Evolutionary conservation across 2,329 filamentous ascomycete species (phyloP).

Genomic region (Hypoxylon sp.): DNA sequence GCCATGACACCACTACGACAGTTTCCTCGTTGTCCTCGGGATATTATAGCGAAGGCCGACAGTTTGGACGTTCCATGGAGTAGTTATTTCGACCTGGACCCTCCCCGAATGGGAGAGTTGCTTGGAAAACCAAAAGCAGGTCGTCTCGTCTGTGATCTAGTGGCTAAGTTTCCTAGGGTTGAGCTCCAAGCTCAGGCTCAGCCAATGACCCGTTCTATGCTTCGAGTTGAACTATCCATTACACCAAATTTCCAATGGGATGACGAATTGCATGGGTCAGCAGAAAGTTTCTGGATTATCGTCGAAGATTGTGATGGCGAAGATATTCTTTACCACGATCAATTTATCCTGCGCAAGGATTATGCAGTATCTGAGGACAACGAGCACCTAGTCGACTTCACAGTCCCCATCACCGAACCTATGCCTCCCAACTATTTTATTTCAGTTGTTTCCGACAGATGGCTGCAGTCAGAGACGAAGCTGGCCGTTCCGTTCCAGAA

Average conservation of each 20-base stretch:
- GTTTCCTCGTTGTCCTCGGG: slow-evolving; percentile 84
- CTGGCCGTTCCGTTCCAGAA: slow-evolving; percentile 96
- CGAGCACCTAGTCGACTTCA: slow-evolving; percentile 96
- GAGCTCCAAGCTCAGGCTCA: slow-evolving; percentile 95
- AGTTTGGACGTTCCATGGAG: slow-evolving; percentile 94
- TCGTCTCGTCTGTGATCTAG: slow-evolving; percentile 84
- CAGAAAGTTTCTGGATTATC: slow-evolving; percentile 96
- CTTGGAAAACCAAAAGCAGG: slow-evolving; percentile 92
- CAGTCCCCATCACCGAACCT: slow-evolving; percentile 94
- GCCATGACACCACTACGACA: slow-evolving; percentile 97
- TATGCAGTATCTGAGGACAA: slow-evolving; percentile 89
- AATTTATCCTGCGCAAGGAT: slow-evolving; percentile 90
- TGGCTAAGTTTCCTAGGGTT: slow-evolving; percentile 92
- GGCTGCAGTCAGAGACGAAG: slow-evolving; percentile 98
- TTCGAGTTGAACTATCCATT: slow-evolving; percentile 90
- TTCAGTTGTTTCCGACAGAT: slow-evolving; percentile 92
- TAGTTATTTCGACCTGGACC: slow-evolving; percentile 96
- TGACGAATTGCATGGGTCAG: slow-evolving; percentile 85
- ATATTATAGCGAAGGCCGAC: slow-evolving; percentile 93
- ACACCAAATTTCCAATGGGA: slow-evolving; percentile 98
- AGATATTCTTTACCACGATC: slow-evolving; percentile 94
- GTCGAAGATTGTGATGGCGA: slow-evolving; percentile 98
- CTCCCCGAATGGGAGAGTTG: slow-evolving; percentile 95
- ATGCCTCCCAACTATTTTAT: slow-evolving; percentile 99
- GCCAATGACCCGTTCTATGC: slow-evolving; percentile 93